phyloP scores from a whole-genome alignment of 768 basidiomycete species.

The Agaricus subrufescens region DNA sequence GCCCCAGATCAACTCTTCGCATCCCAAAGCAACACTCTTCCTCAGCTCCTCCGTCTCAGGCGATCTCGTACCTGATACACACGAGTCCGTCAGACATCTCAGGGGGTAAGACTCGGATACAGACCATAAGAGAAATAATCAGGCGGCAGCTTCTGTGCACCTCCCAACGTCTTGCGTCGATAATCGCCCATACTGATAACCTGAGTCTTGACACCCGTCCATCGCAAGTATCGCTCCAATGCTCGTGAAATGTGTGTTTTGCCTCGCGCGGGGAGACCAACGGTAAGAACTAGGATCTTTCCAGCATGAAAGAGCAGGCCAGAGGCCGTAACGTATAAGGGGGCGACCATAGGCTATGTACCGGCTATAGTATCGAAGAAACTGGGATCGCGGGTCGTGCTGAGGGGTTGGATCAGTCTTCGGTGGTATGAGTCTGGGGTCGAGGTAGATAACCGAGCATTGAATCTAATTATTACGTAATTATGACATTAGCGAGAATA shows the following conservation, averaged over 20 bases:
- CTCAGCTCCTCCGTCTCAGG: constrained; percentile 77
- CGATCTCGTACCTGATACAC: constrained; percentile 66
- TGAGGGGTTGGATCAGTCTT: too few relatives aligned
- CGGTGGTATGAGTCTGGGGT: too few relatives aligned
- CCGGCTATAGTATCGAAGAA: too few relatives aligned
- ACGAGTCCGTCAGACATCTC: neutral
- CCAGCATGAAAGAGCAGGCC: constrained; percentile 89
- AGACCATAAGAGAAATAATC: constrained; percentile 89
- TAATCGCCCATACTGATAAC: constrained; percentile 96
- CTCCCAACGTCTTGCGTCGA: constrained; percentile 83
- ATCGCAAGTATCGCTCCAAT: constrained; percentile 94
- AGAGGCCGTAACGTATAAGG: constrained; percentile 92
- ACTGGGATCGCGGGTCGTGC: too few relatives aligned
- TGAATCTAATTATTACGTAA: constrained; percentile 2
- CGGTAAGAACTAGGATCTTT: constrained; percentile 89
- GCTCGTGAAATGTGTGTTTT: constrained; percentile 97
- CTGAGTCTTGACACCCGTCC: constrained; percentile 96
- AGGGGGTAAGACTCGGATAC: constrained; percentile 14
- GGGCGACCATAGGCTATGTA: constrained; percentile 74
- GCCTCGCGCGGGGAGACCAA: constrained; percentile 90
- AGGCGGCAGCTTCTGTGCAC: constrained; percentile 79
- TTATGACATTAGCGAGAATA: neutral
- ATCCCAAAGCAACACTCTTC: constrained; percentile 69
- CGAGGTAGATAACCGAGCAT: neutral
- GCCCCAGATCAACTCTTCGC: constrained; percentile 85